Conservation (phyloP, 2,329 filamentous ascomycete species). For the Juglanconis oblonga region DNA sequence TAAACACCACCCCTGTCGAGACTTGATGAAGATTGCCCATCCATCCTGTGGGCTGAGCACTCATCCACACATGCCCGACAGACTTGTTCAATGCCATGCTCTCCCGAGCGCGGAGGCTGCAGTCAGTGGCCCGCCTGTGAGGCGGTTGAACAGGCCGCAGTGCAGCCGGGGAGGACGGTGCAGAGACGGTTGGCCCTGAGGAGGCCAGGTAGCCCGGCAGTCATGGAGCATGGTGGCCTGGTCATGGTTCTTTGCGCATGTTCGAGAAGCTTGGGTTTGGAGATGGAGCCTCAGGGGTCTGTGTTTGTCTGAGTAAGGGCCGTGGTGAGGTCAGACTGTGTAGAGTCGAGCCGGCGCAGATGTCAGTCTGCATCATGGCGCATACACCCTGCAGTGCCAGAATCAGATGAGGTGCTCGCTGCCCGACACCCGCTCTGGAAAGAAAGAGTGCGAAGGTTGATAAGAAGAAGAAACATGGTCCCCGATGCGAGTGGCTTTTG, state of each 20-base stretch:
- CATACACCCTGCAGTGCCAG: background rate
- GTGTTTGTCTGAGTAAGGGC: background rate
- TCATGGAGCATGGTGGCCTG: background rate
- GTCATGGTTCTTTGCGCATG: background rate
- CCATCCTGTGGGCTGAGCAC: background rate
- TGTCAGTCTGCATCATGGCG: background rate
- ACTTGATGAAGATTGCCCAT: conserved; percentile 5
- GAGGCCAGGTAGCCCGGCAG: background rate
- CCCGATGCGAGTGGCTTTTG: background rate
- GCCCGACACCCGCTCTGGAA: background rate
- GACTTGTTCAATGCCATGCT: background rate
- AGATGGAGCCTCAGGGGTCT: no score
- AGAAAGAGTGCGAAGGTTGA: background rate
- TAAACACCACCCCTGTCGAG: no score
- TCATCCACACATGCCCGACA: background rate
- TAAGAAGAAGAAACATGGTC: no score
- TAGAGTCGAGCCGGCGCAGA: background rate
- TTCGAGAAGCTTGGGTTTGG: background rate
- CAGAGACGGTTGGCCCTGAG: background rate
- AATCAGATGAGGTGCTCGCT: background rate
- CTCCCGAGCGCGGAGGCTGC: background rate
- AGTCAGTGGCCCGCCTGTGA: background rate
- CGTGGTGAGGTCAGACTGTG: background rate
- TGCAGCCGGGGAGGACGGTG: background rate
- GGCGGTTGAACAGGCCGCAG: background rate